A percentile compares a stretch with the other conserved stretches of the same genome.
phyloP scores from a whole-genome alignment of 2,329 filamentous ascomycete species.

The Leptodontidium sp. region DNA sequence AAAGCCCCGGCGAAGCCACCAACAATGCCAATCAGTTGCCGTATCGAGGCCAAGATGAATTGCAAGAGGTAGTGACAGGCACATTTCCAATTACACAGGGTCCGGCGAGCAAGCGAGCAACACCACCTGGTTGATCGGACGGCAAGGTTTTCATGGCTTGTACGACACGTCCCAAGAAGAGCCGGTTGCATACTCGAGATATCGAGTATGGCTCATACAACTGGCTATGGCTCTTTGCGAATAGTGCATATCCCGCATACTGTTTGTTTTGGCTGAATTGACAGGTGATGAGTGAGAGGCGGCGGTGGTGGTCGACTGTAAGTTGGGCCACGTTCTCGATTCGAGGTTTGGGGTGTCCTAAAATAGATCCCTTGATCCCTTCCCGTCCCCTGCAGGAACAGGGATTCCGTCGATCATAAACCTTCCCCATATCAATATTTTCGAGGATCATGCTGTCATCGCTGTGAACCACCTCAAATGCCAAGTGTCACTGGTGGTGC shows the following conservation, averaged over 20 bases:
- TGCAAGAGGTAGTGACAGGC: too few relatives aligned
- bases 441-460: background rate
- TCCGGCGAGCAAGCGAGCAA: background rate
- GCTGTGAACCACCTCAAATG: background rate
- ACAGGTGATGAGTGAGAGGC: background rate
- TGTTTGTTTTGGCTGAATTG: background rate
- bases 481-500: background rate
- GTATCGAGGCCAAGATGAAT: background rate
- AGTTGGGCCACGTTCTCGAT: constrained; percentile 7
- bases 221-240: background rate
- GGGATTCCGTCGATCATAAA: constrained; percentile 9
- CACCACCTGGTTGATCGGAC: constrained; percentile 12
- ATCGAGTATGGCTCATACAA: background rate
- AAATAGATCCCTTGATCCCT: constrained; percentile 19
- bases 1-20: background rate
- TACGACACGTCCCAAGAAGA: background rate
- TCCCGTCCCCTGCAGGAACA: constrained; percentile 19
- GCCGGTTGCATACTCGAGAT: constrained; percentile 1
- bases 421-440: background rate
- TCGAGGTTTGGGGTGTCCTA: background rate
- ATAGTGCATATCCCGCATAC: background rate
- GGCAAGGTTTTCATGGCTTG: constrained; percentile 6
- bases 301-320: background rate
- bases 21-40: constrained; percentile 17
- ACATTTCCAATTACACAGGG: too few relatives aligned